Evolutionary conservation across 1,139 yeast species (phyloP), one percentile per base, ranked within the genome.

Genomic region (Debaryomyces sp.): DNA sequence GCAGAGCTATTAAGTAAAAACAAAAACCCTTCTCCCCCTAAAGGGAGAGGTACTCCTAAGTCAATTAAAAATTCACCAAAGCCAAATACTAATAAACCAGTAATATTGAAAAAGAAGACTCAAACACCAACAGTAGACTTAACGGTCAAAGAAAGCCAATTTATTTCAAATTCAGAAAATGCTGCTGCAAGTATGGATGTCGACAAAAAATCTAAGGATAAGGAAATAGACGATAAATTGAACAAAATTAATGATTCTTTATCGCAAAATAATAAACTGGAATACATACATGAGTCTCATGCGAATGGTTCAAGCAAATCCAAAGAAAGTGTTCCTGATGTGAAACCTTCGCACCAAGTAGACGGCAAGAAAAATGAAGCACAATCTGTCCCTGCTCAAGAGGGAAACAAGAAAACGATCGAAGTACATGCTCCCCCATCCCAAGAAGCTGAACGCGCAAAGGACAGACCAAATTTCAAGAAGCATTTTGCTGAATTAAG

Each of bases 21-120:
- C n/a, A 52, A 53, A n/a, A 48, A 27, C 15, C 26, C 41, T 15
- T 29, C 50, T 6, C 46, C 53, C 5, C 9, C 50, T 7, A 48
- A 60, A 42, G 58, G 61, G 39, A 59, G 57, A 37, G 59, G 52
- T 34, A 51, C 61, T 10, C 60, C 63, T 7, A 53, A 59, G 9
- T 59, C 63, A 7, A 56, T 54, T 23, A 60, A 55, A 38, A 61
- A 50, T 39, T 55, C 63, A 3, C 70, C 71, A 2, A 70, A 67
- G 48, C 66, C 63, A 7, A 54, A 53, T 5, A 59, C 57, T 6
- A 49, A 59, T 6, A 74, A 73, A 49, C 78, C 79, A 1, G 66
- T 71, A 1, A 67, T 75, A 30, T 68, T 75, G 59, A 74, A 73
- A 60, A 75, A 75, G 60, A 75, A 72, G 53, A 52, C 54, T 6